These are phyloP conservation scores for Ligustrum vulgare DNA, from an alignment of 257 asterid species.

Conservation along the genomic window DNA sequence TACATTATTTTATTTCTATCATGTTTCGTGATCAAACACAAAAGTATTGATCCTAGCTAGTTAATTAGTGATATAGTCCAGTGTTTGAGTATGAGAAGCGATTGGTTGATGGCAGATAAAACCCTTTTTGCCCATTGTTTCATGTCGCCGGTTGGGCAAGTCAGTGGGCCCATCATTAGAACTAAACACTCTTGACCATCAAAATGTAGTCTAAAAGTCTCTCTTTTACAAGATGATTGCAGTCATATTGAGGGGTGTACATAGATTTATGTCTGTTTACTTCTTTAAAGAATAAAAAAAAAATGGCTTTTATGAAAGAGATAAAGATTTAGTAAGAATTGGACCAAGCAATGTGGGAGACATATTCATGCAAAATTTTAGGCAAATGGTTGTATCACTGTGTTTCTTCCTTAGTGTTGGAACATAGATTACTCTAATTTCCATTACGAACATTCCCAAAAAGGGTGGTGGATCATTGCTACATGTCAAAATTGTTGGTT, in stretches of 20 bases:
- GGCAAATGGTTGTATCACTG: constrained; percentile 14
- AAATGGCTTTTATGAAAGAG: background rate
- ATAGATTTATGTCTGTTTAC: constrained; percentile 8
- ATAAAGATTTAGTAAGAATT: constrained; percentile 19
- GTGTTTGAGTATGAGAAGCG: constrained; percentile 34
- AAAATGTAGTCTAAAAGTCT: constrained; percentile 39
- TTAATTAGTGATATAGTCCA: constrained; percentile 31
- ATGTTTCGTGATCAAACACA: constrained; percentile 41
- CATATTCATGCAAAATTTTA: constrained; percentile 48
- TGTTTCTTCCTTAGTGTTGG: constrained; percentile 24
- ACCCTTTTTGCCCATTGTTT: constrained; percentile 60
- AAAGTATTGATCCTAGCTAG: constrained; percentile 18
- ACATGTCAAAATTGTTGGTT: constrained; percentile 20
- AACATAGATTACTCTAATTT: constrained; percentile 26
- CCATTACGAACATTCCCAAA: constrained; percentile 39
- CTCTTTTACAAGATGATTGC: constrained; percentile 36
- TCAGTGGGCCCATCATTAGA: constrained; percentile 37
- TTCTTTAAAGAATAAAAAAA: background rate
- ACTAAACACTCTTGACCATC: constrained; percentile 34
- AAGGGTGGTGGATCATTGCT: constrained; percentile 43
- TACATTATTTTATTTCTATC: constrained; percentile 15
- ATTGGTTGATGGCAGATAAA: constrained; percentile 41
- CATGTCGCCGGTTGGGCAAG: constrained; percentile 38
- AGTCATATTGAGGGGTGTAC: constrained; percentile 31
- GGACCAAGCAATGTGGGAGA: constrained; percentile 54